Evolutionary conservation across 1,139 yeast genomes (phyloP).

Genomic region (Spathaspora sp.): DNA sequence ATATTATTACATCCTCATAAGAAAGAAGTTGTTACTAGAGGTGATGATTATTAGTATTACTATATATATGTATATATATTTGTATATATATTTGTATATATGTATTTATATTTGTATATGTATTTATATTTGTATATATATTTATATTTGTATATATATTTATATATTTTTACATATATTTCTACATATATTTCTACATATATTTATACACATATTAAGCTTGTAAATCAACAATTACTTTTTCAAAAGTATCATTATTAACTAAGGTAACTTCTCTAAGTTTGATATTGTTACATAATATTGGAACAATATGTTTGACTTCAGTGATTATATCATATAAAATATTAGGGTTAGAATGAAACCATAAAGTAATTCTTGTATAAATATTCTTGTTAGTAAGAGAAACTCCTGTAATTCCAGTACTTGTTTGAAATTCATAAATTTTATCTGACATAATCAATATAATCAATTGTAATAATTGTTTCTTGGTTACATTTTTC

Average conservation of each 20-base stretch:
- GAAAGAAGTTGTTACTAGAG: conserved; percentile 93
- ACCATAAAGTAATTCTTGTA: neutral
- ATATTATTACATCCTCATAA: conserved; percentile 84
- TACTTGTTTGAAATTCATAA: neutral
- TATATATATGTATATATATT: too few relatives aligned
- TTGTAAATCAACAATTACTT: neutral
- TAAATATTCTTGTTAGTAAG: neutral
- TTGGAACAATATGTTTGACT: neutral
- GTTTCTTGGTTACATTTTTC: neutral
- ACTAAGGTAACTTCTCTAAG: neutral
- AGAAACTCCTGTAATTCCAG: neutral
- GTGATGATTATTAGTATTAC: conserved; percentile 89
- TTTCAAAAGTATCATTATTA: neutral
- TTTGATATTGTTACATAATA: neutral
- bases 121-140: neutral
- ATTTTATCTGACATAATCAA: neutral
- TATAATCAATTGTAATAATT: neutral
- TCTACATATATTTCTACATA: too few relatives aligned
- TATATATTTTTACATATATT: too few relatives aligned
- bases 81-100: too few relatives aligned
- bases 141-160: neutral
- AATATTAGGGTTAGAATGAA: neutral
- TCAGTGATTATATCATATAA: neutral
- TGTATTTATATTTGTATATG: too few relatives aligned
- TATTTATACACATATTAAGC: too few relatives aligned